Evolutionary conservation across 768 basidiomycete genomes (phyloP).

Genomic region (Russula dissimulans): DNA sequence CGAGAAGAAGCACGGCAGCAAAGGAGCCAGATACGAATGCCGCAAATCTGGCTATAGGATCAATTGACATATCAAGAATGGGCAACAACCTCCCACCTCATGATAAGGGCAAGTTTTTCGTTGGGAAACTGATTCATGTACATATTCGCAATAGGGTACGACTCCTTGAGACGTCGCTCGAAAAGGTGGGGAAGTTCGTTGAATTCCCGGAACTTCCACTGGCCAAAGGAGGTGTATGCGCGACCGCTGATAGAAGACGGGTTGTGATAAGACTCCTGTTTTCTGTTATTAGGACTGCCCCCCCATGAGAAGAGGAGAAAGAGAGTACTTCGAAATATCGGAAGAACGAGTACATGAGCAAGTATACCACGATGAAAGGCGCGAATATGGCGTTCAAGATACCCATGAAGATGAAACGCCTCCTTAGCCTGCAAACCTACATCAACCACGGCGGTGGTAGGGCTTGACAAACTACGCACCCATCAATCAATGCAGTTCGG

Average conservation of each 20-base stretch:
- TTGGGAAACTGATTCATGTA: conserved; percentile 99
- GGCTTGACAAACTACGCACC: conserved; percentile 35
- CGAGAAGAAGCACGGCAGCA: conserved; percentile 87
- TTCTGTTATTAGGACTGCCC: neutral
- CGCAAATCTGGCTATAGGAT: conserved; percentile 57
- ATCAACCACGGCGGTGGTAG: neutral
- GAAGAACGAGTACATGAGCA: conserved; percentile 98
- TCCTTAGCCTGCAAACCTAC: conserved; percentile 45
- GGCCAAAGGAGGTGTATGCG: conserved; percentile 87
- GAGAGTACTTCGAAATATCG: conserved; percentile 90
- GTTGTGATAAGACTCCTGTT: conserved; percentile 96
- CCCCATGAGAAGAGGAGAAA: neutral
- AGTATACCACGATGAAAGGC: conserved; percentile 93
- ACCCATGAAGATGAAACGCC: conserved; percentile 95
- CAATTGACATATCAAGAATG: neutral
- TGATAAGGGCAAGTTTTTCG: conserved; percentile 79
- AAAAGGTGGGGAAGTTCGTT: conserved; percentile 96
- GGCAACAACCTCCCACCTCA: conserved; percentile 53
- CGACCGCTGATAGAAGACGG: conserved; percentile 91
- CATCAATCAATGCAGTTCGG: conserved; percentile 66
- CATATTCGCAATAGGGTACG: conserved; percentile 83
- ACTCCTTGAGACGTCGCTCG: conserved; percentile 73
- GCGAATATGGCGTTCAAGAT: conserved; percentile 91
- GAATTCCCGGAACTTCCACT: conserved; percentile 99
- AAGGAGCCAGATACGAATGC: conserved; percentile 96